These are phyloP conservation scores for Syncephalastrum racemosum DNA, from an alignment of 371 early-diverging fungal species.

Conservation along the genomic window DNA sequence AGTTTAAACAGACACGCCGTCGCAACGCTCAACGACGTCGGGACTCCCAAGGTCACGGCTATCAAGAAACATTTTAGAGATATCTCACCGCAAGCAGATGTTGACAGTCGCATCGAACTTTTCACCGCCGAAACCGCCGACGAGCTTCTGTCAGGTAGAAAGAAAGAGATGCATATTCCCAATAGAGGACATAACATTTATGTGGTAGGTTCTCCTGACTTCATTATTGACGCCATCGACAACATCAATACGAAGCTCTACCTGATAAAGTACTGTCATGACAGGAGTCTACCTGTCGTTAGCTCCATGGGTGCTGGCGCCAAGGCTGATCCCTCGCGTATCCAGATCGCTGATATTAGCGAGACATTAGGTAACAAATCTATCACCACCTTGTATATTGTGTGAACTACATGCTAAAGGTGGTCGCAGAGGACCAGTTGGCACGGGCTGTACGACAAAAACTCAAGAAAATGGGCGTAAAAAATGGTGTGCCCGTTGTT, in stretches of 20 bases:
- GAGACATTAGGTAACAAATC: constrained; percentile 75
- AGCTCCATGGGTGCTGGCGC: constrained; percentile 95
- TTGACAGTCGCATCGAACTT: constrained; percentile 78
- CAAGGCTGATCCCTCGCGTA: constrained; percentile 90
- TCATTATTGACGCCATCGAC: constrained; percentile 91
- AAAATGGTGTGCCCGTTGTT: constrained; percentile 79
- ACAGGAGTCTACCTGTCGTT: constrained; percentile 71
- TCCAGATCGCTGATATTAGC: constrained; percentile 93
- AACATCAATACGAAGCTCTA: constrained; percentile 92
- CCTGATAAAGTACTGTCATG: constrained; percentile 82
- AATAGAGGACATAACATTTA: not conserved
- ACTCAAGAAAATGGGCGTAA: constrained; percentile 70
- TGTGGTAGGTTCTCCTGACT: constrained; percentile 61
- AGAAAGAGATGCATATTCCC: constrained; percentile 9
- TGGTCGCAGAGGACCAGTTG: constrained; percentile 84
- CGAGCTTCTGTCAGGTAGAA: constrained; percentile 64
- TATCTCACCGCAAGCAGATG: constrained; percentile 76
- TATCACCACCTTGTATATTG: too few relatives aligned
- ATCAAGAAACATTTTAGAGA: constrained; percentile 69
- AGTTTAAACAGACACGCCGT: constrained; percentile 92
- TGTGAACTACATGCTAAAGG: not conserved
- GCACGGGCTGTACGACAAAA: constrained; percentile 81
- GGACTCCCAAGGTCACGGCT: constrained; percentile 82
- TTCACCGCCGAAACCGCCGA: constrained; percentile 73
- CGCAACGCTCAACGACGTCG: constrained; percentile 86